phyloP scores from a whole-genome alignment of 2,329 filamentous ascomycete species.

The Aspergillus sp. region DNA sequence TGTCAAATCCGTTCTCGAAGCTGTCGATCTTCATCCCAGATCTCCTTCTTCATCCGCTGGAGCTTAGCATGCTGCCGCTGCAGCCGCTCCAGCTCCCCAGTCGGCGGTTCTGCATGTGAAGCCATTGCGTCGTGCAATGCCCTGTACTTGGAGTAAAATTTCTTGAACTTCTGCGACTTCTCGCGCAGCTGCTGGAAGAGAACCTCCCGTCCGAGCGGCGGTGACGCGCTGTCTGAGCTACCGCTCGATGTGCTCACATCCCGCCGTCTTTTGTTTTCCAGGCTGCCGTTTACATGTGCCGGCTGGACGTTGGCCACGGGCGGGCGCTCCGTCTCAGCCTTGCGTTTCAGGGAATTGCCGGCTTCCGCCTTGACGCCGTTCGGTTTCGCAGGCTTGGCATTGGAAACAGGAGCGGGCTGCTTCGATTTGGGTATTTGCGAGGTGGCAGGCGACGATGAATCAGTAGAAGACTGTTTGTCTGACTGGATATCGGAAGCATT shows the following conservation, averaged over 20 bases:
- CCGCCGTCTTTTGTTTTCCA: conserved; percentile 34
- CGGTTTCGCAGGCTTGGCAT: conserved; percentile 14
- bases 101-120: conserved; percentile 33
- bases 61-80: conserved; percentile 46
- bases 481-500: conserved; percentile 51
- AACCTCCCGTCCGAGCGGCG: conserved; percentile 27
- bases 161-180: conserved; percentile 44
- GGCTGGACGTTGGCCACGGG: conserved; percentile 9
- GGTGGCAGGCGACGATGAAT: conserved; percentile 38
- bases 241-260: conserved; percentile 31
- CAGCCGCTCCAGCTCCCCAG: conserved; percentile 44
- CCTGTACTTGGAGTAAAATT: conserved; percentile 50
- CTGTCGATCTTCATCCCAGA: conserved; percentile 38
- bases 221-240: conserved; percentile 34
- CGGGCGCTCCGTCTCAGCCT: conserved; percentile 26
- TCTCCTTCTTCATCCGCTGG: conserved; percentile 50
- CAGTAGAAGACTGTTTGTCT: conserved; percentile 31
- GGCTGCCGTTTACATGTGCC: conserved; percentile 24
- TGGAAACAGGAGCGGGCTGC: conserved; percentile 12
- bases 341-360: conserved; percentile 32
- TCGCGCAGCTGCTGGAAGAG: conserved; percentile 30
- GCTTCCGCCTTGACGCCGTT: conserved; percentile 16
- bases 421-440: conserved; percentile 25
- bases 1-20: conserved; percentile 20
- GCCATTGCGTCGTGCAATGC: conserved; percentile 43